Evolutionary conservation across 768 basidiomycete species (phyloP), one percentile per base, ranked within the genome.

Genomic region (Pisolithus orientalis): DNA sequence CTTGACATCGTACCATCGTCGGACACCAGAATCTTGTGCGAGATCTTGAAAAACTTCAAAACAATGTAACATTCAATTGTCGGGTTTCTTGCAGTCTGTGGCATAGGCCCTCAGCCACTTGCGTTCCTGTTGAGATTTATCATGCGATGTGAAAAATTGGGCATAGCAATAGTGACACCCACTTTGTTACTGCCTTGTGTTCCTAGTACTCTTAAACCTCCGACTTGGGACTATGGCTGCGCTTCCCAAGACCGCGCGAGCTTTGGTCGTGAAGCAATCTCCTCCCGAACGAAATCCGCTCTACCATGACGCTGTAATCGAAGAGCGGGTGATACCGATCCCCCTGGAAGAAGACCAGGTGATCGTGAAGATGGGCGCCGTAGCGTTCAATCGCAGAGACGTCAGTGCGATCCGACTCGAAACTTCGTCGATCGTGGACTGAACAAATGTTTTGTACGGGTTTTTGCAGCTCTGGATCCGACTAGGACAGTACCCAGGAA

Each of bases 311-410:
- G 80, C 79, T 0, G 69, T 72, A 6, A 50, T 90, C 10, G 74
- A 79, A 47, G 71, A 78, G 34, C 71, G 66, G 42, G 72, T 76
- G 0, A 64, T 89, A 39, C 78, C 80, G 28, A 44, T 65, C 7
- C 25, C 49, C 52, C 72, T 88, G 50, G 71, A 78, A 53, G 54
- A 65, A 0, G 84, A 80, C 2, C 73, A 90, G 65, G 65, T 90
- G 0, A 72, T 87, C 7, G 84, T 90, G 8, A 80, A 76, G 64
- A 79, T 90, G 48, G 73, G 70, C 17, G 86, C 89, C 13, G 87
- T 76, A 0, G 82, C 78, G 14, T 88, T 88, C 72, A 93, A 93
- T 63, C 89, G 84, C 60, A 75, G 84, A 61, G 89, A 90, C 59
- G 86, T 87, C 53, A 47, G 63, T 60, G 29, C 48, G 31, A 29